These are phyloP conservation scores for Mortierella sp. DNA, from an alignment of 371 early-diverging fungal genomes.

Conservation along the genomic window DNA sequence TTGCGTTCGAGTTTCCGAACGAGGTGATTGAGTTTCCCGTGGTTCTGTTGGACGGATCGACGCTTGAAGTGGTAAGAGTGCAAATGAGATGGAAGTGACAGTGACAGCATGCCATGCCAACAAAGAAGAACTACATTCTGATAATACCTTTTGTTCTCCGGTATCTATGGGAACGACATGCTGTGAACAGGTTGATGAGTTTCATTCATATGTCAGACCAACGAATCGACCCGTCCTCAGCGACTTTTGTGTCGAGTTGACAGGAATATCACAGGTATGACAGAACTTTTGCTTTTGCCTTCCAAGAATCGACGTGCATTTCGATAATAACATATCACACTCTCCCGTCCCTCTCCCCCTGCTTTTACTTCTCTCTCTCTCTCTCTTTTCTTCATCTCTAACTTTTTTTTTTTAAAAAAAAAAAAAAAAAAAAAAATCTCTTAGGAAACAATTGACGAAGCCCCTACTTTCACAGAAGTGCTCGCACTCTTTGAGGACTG, in stretches of 20 bases:
- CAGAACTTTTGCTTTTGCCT: too few species aligned
- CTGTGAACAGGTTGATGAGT: constrained; percentile 68
- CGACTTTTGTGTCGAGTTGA: constrained; percentile 77
- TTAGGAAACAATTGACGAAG: constrained; percentile 69
- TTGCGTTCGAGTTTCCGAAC: constrained; percentile 69
- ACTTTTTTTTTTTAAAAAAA: too few species aligned
- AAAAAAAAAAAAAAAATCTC: too few species aligned
- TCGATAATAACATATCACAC: not conserved
- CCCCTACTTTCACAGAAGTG: constrained; percentile 72
- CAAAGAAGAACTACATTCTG: too few species aligned
- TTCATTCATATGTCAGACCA: constrained; percentile 81
- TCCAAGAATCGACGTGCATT: too few species aligned
- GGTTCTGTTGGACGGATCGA: constrained; percentile 71
- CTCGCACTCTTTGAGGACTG: constrained; percentile 55
- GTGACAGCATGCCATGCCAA: too few species aligned
- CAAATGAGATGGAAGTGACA: too few species aligned
- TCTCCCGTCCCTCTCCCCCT: not conserved
- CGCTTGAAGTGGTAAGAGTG: constrained; percentile 68
- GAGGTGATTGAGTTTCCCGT: constrained; percentile 92
- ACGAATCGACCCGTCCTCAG: constrained; percentile 70
- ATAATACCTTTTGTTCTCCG: too few species aligned
- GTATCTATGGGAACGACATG: too few species aligned
- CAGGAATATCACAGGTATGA: constrained; percentile 75
- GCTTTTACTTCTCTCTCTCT: too few species aligned
- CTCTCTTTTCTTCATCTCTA: too few species aligned